phyloP scores from a whole-genome alignment of 371 early-diverging fungal genomes.

The Mortierella sp. region DNA sequence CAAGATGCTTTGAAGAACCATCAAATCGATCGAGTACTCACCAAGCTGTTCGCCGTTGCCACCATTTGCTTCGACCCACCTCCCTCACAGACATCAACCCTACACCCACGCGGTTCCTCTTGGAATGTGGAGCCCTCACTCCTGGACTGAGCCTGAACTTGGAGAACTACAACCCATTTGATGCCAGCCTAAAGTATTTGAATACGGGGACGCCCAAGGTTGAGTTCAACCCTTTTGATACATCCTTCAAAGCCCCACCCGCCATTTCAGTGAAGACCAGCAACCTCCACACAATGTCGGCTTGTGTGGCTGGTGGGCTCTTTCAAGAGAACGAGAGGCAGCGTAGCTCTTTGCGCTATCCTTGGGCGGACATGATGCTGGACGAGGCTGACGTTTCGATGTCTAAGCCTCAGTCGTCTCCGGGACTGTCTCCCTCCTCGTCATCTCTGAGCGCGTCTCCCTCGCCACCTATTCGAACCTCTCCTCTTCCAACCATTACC shows the following conservation, averaged over 20 bases:
- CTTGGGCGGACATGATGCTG: constrained; percentile 31
- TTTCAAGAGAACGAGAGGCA: constrained; percentile 6
- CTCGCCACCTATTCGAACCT: constrained; percentile 21
- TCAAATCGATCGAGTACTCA: constrained; percentile 1
- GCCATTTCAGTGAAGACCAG: constrained; percentile 1
- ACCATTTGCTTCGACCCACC: too few species aligned
- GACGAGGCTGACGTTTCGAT: constrained; percentile 15
- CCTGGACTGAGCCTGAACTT: constrained; percentile 53
- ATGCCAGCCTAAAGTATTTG: constrained; percentile 49
- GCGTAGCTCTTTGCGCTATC: constrained; percentile 14
- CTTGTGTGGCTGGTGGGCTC: background rate
- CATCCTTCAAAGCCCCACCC: constrained; percentile 29
- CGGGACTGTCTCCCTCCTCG: constrained; percentile 26
- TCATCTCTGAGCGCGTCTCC: constrained; percentile 17
- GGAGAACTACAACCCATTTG: constrained; percentile 56
- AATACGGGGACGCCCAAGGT: constrained; percentile 37
- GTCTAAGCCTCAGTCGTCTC: constrained; percentile 35
- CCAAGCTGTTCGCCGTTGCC: constrained; percentile 1
- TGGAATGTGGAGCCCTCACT: constrained; percentile 56
- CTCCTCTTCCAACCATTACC: constrained; percentile 11
- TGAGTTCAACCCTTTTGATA: constrained; percentile 44
- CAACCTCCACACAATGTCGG: background rate
- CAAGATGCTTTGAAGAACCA: constrained; percentile 1
- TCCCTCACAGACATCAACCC: constrained; percentile 35
- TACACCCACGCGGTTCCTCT: constrained; percentile 60